Evolutionary conservation across 768 basidiomycete species (phyloP).

Genomic region (Boletus coccyginus): DNA sequence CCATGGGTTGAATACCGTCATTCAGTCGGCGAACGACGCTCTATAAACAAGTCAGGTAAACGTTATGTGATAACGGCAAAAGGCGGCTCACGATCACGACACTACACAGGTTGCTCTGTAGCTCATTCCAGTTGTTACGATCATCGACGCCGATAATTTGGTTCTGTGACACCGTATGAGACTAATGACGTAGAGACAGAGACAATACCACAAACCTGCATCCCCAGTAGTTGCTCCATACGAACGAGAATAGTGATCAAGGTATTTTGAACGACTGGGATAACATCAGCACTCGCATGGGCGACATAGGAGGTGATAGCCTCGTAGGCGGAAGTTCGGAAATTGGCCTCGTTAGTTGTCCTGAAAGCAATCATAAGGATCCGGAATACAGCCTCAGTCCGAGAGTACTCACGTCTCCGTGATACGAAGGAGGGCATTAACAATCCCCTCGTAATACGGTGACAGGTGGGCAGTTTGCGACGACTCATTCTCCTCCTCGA

Average conservation of each 20-base stretch:
- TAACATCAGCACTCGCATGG: conserved; percentile 75
- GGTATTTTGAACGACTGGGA: conserved; percentile 80
- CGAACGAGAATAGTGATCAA: conserved; percentile 79
- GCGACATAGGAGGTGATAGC: conserved; percentile 87
- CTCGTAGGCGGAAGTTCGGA: conserved; percentile 93
- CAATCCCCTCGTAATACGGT: conserved; percentile 85
- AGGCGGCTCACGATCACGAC: conserved; percentile 70
- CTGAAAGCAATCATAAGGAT: conserved; percentile 37
- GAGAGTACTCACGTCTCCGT: conserved; percentile 71
- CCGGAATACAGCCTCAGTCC: not conserved
- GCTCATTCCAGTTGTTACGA: conserved; percentile 97
- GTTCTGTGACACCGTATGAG: conserved; percentile 48
- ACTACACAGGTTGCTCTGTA: conserved; percentile 93
- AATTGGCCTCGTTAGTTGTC: conserved; percentile 84
- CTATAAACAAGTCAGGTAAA: conserved; percentile 38
- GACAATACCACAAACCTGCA: conserved; percentile 61
- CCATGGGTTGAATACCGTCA: conserved; percentile 79
- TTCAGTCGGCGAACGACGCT: conserved; percentile 83
- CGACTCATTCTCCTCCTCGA: conserved; percentile 58
- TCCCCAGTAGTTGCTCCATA: conserved; percentile 82
- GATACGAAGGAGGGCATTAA: conserved; percentile 77
- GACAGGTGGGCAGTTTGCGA: conserved; percentile 66
- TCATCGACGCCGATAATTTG: conserved; percentile 96
- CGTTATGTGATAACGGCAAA: not conserved
- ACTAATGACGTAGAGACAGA: not conserved